Evolutionary conservation across 1,139 yeast genomes (phyloP).

Genomic region (Taphrina populina): DNA sequence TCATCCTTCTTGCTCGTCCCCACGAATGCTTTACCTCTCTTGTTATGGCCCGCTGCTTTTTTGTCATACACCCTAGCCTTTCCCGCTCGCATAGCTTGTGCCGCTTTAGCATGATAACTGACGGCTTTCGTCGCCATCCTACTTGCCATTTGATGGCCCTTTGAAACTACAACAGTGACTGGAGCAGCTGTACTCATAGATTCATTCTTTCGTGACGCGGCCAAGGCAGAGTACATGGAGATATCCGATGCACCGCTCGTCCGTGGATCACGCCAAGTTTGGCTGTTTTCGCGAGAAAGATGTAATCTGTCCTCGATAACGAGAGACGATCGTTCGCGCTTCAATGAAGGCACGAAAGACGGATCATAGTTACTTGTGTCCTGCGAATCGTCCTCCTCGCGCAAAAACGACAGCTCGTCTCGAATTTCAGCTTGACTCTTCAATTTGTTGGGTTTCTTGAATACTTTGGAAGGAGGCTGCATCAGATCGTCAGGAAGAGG

Average conservation of each 20-base stretch:
- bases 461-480: background rate
- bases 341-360: conserved; percentile 18
- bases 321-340: conserved; percentile 28
- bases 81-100: conserved; percentile 1
- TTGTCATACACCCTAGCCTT: background rate
- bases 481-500: background rate
- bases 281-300: conserved; percentile 8
- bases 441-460: conserved; percentile 1
- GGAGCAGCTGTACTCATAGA: background rate
- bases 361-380: conserved; percentile 4
- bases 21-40: background rate
- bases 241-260: background rate
- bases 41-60: background rate
- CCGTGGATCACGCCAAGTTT: conserved; percentile 28
- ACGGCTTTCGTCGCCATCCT: conserved; percentile 23
- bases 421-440: conserved; percentile 52
- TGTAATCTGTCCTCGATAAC: conserved; percentile 23
- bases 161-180: conserved; percentile 15
- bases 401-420: conserved; percentile 60
- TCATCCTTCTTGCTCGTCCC: conserved; percentile 3
- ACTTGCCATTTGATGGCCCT: conserved; percentile 14
- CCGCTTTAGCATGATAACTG: conserved; percentile 19
- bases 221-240: conserved; percentile 10
- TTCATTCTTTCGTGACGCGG: conserved; percentile 6
- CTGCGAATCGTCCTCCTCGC: conserved; percentile 43